A percentile compares a stretch with the other conserved stretches of the same genome.
Conservation (phyloP, 2,329 filamentous ascomycete species). For the Aspergillus intermedius region DNA sequence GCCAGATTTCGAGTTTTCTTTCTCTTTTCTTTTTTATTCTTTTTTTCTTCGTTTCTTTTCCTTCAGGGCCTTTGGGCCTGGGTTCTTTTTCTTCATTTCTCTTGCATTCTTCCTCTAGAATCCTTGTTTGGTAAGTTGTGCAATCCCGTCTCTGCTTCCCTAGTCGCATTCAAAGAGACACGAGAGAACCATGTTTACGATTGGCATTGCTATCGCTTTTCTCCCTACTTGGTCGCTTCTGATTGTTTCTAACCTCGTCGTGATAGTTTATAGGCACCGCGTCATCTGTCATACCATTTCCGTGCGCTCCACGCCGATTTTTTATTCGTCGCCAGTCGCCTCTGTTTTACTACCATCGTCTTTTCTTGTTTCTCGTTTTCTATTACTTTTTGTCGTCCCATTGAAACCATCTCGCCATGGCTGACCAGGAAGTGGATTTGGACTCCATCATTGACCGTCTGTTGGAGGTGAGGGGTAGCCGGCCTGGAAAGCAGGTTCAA, state of each 20-base stretch:
- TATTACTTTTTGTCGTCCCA: slow-evolving; percentile 18
- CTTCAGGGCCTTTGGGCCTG: slow-evolving; percentile 24
- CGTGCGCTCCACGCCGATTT: slow-evolving; percentile 24
- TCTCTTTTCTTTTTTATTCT: background rate
- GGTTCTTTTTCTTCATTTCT: slow-evolving; percentile 18
- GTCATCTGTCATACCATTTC: slow-evolving; percentile 24
- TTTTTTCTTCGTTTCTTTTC: background rate
- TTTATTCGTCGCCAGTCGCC: slow-evolving; percentile 15
- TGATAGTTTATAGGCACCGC: slow-evolving; percentile 27
- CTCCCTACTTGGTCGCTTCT: background rate
- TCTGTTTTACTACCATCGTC: slow-evolving; percentile 14
- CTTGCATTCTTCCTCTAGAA: slow-evolving; percentile 12
- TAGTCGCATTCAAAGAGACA: slow-evolving; percentile 1
- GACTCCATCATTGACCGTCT: slow-evolving; percentile 99
- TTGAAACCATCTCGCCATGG: slow-evolving; percentile 52
- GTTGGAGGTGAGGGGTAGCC: slow-evolving; percentile 93
- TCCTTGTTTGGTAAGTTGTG: slow-evolving; percentile 22
- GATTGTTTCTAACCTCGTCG: slow-evolving; percentile 2
- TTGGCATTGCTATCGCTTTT: slow-evolving; percentile 7
- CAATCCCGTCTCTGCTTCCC: slow-evolving; percentile 6
- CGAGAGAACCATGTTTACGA: slow-evolving; percentile 9
- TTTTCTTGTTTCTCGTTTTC: slow-evolving; percentile 17
- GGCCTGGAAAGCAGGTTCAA: slow-evolving; percentile 97
- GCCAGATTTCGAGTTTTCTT: background rate
- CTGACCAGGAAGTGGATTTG: slow-evolving; percentile 86